phyloP scores from a whole-genome alignment of 2,329 filamentous ascomycete species.

The Talaromyces islandicus region DNA sequence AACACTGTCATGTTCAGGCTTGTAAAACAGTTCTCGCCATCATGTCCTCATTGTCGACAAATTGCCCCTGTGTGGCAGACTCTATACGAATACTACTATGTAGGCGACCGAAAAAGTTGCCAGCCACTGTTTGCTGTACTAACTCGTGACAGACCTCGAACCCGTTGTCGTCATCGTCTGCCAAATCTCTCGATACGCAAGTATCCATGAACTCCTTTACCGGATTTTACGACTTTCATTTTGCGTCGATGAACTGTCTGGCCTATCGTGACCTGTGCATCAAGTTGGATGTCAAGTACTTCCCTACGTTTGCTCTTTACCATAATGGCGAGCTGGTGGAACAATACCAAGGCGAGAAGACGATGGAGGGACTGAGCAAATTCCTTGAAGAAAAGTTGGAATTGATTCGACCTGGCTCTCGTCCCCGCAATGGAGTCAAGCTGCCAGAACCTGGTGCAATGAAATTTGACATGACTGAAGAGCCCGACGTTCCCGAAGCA shows the following conservation, averaged over 20 bases:
- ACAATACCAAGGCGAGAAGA: conserved; percentile 59
- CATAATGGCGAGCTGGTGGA: conserved; percentile 68
- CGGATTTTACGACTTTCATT: conserved; percentile 81
- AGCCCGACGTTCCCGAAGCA: conserved; percentile 29
- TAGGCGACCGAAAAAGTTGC: conserved; percentile 20
- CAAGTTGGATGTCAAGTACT: conserved; percentile 61
- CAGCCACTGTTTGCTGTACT: conserved; percentile 11
- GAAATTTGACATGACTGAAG: conserved; percentile 37
- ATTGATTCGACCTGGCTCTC: conserved; percentile 70
- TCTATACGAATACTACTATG: conserved; percentile 83
- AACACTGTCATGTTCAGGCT: conserved; percentile 32
- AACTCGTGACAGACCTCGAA: conserved; percentile 62
- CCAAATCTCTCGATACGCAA: conserved; percentile 45
- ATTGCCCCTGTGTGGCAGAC: conserved; percentile 87
- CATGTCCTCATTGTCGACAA: conserved; percentile 64
- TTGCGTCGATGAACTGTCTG: conserved; percentile 79
- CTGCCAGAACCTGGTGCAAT: conserved; percentile 66
- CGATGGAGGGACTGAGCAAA: conserved; percentile 59
- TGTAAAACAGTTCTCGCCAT: conserved; percentile 48
- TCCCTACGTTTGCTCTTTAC: conserved; percentile 72
- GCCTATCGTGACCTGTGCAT: conserved; percentile 74
- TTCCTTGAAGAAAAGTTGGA: conserved; percentile 74
- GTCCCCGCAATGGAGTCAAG: conserved; percentile 60
- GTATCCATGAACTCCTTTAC: conserved; percentile 62
- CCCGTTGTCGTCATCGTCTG: conserved; percentile 50